A percentile compares a stretch with the other conserved stretches of the same genome.
Conservation (phyloP, 768 basidiomycete species). For the Leccinum subgranulosum region DNA sequence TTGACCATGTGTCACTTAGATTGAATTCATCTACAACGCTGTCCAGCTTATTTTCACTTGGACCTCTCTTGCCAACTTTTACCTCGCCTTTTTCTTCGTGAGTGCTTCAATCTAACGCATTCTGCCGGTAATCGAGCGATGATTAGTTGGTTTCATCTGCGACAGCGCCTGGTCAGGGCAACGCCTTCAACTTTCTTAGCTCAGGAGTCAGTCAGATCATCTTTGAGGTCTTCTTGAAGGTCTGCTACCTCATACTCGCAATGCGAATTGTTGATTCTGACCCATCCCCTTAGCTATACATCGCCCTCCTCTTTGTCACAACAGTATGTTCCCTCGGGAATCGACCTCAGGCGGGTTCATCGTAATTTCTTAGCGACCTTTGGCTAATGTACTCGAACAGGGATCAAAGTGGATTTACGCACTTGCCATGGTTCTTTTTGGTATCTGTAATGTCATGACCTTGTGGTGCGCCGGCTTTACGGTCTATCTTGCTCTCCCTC, state of each 20-base stretch:
- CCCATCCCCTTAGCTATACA: conserved; percentile 55
- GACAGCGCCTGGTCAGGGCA: conserved; percentile 47
- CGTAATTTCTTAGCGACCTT: conserved; percentile 2
- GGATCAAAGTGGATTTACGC: conserved; percentile 88
- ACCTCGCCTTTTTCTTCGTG: conserved; percentile 91
- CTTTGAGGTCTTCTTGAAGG: conserved; percentile 75
- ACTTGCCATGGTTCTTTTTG: conserved; percentile 73
- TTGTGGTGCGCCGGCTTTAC: conserved; percentile 91
- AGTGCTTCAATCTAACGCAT: conserved; percentile 33
- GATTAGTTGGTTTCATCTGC: conserved; percentile 78
- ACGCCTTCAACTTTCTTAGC: conserved; percentile 83
- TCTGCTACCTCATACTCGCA: conserved; percentile 12
- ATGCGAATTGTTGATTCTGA: conserved; percentile 22
- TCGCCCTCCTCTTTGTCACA: conserved; percentile 78
- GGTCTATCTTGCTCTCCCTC: conserved; percentile 80
- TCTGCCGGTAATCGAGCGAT: conserved; percentile 19
- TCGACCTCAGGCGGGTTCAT: conserved; percentile 57
- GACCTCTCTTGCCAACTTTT: conserved; percentile 93
- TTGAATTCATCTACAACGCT: conserved; percentile 92
- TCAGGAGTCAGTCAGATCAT: conserved; percentile 65
- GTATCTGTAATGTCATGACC: conserved; percentile 72
- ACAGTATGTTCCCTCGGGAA: conserved; percentile 89
- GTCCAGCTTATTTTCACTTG: conserved; percentile 90
- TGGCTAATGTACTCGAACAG: conserved; percentile 28
- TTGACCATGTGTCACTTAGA: conserved; percentile 30